Evolutionary conservation across 2,329 filamentous ascomycete genomes (phyloP), one percentile per base, ranked within the genome.

Genomic region (Neopestalotiopsis clavispora): DNA sequence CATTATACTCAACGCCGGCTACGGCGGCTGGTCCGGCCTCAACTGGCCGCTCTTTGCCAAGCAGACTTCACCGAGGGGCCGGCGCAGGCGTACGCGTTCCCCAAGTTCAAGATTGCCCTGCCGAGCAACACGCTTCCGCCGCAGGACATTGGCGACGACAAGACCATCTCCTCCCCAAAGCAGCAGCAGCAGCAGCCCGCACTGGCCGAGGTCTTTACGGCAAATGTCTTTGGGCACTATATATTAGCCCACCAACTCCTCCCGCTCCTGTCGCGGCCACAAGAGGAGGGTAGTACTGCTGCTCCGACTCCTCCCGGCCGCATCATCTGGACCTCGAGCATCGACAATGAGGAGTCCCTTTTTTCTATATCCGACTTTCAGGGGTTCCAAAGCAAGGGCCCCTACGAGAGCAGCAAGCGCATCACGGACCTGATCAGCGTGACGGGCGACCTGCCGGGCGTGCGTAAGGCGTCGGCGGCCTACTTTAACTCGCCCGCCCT

Each of bases 171-270:
- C 45, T 14, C 34, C 73, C 72, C 6, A 34, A 64, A 86, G 73
- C 74, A 81, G 34, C 34, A 38, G 10, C 34, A 38, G 10, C 6
- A 38, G 17, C 87, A 90, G 69, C 90, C 91, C 0, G 82, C 84
- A 4, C 83, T 99, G 0, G 95, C 94, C 3, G 87, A 94, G 73
- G 90, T 97, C 20, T 99, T 98, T 78, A 92, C 91, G 78, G 92
- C 95, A 64, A 98, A 98, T 77, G 87, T 97, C 38, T 98, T 99
- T 77, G 96, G 96, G 0, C 96, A 99, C 82, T 98, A 99, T 78
- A 83, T 98, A 76, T 89, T 99, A 30, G 89, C 89, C 17, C 95
- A 97, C 79, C 90, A 91, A 76, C 86, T 98, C 12, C 86, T 92
- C 73, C 92, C 94, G 0, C 84, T 98, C 12, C 86, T 99, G 74